Base-by-base conservation (phyloP, 805 yeast genomes). In the Saturnispora quitensis region DNA sequence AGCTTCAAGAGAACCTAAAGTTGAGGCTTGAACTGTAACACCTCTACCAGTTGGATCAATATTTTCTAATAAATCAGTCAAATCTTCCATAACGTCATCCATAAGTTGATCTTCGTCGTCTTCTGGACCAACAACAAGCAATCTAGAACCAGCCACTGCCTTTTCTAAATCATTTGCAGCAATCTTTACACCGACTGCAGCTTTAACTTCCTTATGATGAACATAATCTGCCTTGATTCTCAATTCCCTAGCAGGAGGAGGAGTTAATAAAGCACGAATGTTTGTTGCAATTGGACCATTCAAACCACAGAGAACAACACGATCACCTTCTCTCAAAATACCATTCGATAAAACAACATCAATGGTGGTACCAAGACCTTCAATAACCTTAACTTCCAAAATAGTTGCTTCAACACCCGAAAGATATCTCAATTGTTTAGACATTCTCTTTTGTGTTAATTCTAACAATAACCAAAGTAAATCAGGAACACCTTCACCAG, bases 401-500 rank as follows among this genome's bases (percentile, higher is more conserved):
- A 93, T 81, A 22, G 99, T 93, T 51, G 99, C 98, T 72, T 90
- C 98, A 54, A 93, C 83, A 67, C 85, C 81, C 35, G 97, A 83
- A 58, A 93, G 75, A 75, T 93, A 93, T 91, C 88, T 91, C 73
- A 93, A 83, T 76, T 91, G 97, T 70, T 90, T 90, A 58, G 97
- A 87, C 99, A 93, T 93, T 75, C 99, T 86, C 82, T 88, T 86
- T 73, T 93, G 98, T 15, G 99, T 93, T 63, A 93, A 80, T 71
- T 93, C 98, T 62, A 93, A 78, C 65, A 93, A 75, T 69, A 93
- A 78, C 91, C 97, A 89, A 65, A 93, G 80, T 73, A 93, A 78
- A 81, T 93, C 99, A 48, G 99, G 99, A 62, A 93, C 95, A 86
- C 99, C 99, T 73, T 93, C 99, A 69, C 99, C 99, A 13, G 97